phyloP scores from a whole-genome alignment of 768 basidiomycete species.

The Trametes villosa region DNA sequence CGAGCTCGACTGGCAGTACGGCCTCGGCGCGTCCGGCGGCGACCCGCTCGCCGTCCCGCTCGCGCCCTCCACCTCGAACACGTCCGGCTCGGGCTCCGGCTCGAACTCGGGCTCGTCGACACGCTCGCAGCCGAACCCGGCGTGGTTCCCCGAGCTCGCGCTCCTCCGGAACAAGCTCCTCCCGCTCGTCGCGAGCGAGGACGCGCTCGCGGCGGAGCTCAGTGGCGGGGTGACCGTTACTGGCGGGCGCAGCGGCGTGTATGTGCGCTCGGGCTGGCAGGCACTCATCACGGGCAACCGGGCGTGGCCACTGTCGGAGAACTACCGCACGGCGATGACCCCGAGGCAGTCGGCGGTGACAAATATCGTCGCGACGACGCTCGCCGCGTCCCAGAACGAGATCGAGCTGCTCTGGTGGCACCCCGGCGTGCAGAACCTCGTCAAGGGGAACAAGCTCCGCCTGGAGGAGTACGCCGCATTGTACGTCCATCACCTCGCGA shows the following conservation, averaged over 20 bases:
- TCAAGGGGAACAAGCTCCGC: constrained; percentile 60
- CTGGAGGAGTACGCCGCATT: constrained; percentile 79
- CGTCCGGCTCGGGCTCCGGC: constrained; percentile 21
- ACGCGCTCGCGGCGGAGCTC: constrained; percentile 68
- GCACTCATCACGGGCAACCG: constrained; percentile 52
- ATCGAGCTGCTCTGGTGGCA: constrained; percentile 73
- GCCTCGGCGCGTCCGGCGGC: constrained; percentile 31
- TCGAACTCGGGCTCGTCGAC: constrained; percentile 31
- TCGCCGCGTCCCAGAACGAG: constrained; percentile 53
- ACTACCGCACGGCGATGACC: constrained; percentile 37
- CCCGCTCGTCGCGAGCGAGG: constrained; percentile 68
- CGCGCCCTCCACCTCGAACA: constrained; percentile 23
- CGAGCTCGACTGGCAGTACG: constrained; percentile 66
- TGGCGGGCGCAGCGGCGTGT: constrained; percentile 65
- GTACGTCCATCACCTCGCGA: constrained; percentile 46
- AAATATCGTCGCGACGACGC: constrained; percentile 57
- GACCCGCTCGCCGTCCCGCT: constrained; percentile 14
- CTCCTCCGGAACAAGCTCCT: constrained; percentile 59
- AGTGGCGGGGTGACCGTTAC: constrained; percentile 64
- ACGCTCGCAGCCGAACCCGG: constrained; percentile 25
- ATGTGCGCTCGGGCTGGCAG: constrained; percentile 77
- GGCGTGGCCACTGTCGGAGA: constrained; percentile 43
- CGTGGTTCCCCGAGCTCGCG: constrained; percentile 50
- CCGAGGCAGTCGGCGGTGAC: constrained; percentile 45
- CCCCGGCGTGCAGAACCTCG: constrained; percentile 60